phyloP scores from a whole-genome alignment of 495 filamentous ascomycete species.

The Tuber microsphaerosporum region DNA sequence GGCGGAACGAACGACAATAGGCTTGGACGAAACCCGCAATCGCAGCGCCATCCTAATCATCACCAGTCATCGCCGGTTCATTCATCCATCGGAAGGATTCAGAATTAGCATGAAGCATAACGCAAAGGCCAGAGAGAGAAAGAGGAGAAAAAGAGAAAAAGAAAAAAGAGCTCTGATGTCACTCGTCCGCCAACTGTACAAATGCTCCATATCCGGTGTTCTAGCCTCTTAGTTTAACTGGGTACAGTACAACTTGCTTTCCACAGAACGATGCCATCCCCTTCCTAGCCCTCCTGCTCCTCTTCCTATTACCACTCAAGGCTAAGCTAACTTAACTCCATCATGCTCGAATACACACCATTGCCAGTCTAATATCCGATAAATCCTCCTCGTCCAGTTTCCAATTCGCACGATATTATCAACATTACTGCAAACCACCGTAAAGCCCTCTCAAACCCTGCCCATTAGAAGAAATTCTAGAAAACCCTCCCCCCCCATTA shows the following conservation, averaged over 20 bases:
- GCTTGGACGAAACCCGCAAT: not conserved
- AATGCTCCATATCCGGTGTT: not conserved
- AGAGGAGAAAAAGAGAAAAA: not conserved
- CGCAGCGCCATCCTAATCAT: not conserved
- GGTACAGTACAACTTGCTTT: not conserved
- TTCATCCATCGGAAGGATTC: not conserved
- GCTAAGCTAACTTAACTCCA: not conserved
- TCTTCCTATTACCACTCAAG: not conserved
- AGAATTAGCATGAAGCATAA: not conserved
- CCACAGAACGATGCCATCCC: not conserved
- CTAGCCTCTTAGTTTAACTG: not conserved
- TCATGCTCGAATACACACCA: not conserved
- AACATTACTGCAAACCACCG: not conserved
- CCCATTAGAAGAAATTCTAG: constrained; percentile 4
- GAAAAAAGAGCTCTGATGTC: not conserved
- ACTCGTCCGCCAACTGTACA: not conserved
- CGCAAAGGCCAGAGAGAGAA: not conserved
- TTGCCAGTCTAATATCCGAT: not conserved
- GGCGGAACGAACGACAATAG: not conserved
- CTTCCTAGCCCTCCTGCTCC: not conserved
- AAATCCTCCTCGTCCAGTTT: not conserved
- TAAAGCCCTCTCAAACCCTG: not conserved
- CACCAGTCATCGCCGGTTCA: not conserved
- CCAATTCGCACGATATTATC: constrained; percentile 1
- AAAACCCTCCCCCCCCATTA: constrained; percentile 11